Evolutionary conservation across 2,329 filamentous ascomycete species (phyloP).

Genomic region (Didymella keratinophila): DNA sequence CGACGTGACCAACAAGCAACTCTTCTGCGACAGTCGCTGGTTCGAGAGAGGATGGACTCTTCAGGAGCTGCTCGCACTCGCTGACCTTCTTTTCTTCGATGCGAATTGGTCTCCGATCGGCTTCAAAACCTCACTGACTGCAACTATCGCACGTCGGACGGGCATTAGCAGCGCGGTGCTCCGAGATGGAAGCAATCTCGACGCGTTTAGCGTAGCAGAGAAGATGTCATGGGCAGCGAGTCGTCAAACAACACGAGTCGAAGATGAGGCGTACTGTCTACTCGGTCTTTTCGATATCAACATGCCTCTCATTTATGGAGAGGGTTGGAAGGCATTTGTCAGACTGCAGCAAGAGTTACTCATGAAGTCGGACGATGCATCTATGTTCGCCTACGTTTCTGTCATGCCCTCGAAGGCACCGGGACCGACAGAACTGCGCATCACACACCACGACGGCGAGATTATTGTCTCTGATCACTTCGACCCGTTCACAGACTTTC

Average conservation of each 20-base stretch:
- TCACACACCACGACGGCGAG: no score
- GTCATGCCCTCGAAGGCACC: no score
- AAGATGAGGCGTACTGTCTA: slow-evolving; percentile 3
- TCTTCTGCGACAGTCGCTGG: not conserved
- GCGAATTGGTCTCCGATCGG: not conserved
- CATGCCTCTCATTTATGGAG: not conserved
- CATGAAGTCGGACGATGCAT: not conserved
- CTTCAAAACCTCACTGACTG: not conserved
- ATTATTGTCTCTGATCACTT: no score
- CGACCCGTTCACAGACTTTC: no score
- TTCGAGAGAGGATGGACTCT: not conserved
- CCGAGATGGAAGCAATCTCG: not conserved
- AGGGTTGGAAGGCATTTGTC: not conserved
- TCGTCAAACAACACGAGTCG: not conserved
- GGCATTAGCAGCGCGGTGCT: not conserved
- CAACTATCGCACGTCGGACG: not conserved
- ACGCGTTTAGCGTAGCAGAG: not conserved
- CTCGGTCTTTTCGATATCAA: not conserved
- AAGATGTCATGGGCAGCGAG: slow-evolving; percentile 2
- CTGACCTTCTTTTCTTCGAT: not conserved
- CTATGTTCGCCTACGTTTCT: not conserved
- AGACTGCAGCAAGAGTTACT: not conserved
- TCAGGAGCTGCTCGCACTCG: not conserved
- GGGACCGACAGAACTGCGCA: no score
- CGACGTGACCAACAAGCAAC: not conserved